Conservation (phyloP, 495 filamentous ascomycete genomes). For the Annulohypoxylon moriforme region DNA sequence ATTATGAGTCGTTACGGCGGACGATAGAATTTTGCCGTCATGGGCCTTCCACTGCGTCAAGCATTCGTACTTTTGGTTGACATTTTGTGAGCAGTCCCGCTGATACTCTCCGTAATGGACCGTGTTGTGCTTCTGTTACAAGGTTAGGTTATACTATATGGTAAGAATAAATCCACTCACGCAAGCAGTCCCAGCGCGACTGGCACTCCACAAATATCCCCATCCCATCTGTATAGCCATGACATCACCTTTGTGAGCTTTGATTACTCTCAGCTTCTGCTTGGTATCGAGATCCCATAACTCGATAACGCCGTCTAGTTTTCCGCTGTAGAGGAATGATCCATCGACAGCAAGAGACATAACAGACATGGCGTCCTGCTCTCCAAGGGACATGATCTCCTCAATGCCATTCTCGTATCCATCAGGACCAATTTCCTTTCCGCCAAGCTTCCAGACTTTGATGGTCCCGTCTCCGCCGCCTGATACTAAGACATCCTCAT, state of each 20-base stretch:
- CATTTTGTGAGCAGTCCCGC: conserved; percentile 67
- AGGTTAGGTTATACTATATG: conserved; percentile 19
- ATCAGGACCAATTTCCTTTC: conserved; percentile 53
- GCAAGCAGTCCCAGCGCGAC: conserved; percentile 80
- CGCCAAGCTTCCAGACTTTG: conserved; percentile 84
- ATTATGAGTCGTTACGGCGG: conserved; percentile 73
- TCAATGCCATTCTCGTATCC: conserved; percentile 61
- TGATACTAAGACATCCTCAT: conserved; percentile 84
- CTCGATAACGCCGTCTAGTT: conserved; percentile 89
- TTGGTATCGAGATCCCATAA: conserved; percentile 97
- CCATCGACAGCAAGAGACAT: conserved; percentile 86
- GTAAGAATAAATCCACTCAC: conserved; percentile 59
- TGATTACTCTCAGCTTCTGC: conserved; percentile 87
- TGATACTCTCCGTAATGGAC: conserved; percentile 65
- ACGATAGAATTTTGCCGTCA: conserved; percentile 86
- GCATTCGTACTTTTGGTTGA: conserved; percentile 89
- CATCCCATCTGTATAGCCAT: conserved; percentile 86
- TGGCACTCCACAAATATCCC: conserved; percentile 85
- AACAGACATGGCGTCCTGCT: conserved; percentile 82
- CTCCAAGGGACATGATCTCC: conserved; percentile 75
- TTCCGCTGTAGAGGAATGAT: conserved; percentile 88
- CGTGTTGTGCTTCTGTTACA: conserved; percentile 65
- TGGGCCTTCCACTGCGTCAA: conserved; percentile 87
- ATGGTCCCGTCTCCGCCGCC: conserved; percentile 94
- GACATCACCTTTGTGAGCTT: conserved; percentile 82